A percentile compares a stretch with the other conserved stretches of the same genome.
These are phyloP conservation scores for Cadophora luteo-olivacea DNA, from an alignment of 2,329 filamentous ascomycete genomes.

Conservation along the genomic window DNA sequence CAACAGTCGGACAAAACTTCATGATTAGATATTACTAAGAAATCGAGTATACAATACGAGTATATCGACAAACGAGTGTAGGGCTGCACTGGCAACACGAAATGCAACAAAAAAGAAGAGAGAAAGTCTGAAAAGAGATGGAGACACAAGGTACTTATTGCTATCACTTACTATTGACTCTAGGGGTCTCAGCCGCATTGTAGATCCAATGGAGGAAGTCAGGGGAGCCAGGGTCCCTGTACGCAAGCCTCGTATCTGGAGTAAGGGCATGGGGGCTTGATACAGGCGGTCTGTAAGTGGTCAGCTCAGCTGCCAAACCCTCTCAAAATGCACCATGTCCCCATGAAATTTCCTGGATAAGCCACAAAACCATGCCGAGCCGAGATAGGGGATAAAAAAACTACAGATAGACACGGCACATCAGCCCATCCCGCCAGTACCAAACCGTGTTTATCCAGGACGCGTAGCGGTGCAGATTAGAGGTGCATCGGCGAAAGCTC, in stretches of 20 bases:
- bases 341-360: constrained; percentile 14
- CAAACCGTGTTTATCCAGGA: constrained; percentile 5
- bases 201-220: constrained; percentile 1
- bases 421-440: neutral
- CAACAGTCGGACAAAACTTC: constrained; percentile 32
- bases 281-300: constrained; percentile 10
- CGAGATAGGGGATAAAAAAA: constrained; percentile 10
- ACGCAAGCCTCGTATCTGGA: constrained; percentile 17
- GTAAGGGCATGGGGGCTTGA: constrained; percentile 1
- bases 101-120: constrained; percentile 18
- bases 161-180: constrained; percentile 21
- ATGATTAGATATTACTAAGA: constrained; percentile 36
- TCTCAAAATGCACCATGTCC: constrained; percentile 1
- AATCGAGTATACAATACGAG: constrained; percentile 19
- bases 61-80: constrained; percentile 32
- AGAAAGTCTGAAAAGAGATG: constrained; percentile 15
- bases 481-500: neutral
- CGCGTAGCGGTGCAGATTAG: constrained; percentile 7
- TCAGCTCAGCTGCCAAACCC: constrained; percentile 9
- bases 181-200: constrained; percentile 34
- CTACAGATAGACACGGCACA: constrained; percentile 6
- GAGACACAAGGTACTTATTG: constrained; percentile 22
- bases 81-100: constrained; percentile 33
- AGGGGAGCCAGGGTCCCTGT: constrained; percentile 11
- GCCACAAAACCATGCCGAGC: constrained; percentile 10